Conservation (phyloP, 352 stramenopile genomes). For the Pythium biforme region DNA sequence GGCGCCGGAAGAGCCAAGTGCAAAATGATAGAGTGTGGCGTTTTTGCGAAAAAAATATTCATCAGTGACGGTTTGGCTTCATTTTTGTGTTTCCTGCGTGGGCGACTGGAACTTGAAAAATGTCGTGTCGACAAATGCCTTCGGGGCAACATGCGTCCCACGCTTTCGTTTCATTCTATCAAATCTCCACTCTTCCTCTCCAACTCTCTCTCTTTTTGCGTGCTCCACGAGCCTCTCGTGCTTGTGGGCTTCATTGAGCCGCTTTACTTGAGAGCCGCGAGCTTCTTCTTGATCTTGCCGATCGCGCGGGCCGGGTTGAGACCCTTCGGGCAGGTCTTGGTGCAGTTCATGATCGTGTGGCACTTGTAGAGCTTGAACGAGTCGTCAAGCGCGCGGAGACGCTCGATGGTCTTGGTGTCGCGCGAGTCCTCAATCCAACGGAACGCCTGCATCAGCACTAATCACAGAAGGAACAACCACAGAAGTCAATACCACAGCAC, state of each 20-base stretch:
- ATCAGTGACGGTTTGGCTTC: slow-evolving; percentile 12
- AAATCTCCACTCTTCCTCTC: background rate
- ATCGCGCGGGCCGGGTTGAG: slow-evolving; percentile 99
- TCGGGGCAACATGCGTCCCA: no score
- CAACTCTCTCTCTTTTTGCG: background rate
- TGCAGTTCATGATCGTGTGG: slow-evolving; percentile 99
- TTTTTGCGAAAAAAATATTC: slow-evolving; percentile 11
- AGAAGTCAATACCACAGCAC: background rate
- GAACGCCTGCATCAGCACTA: slow-evolving; percentile 94
- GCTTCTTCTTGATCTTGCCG: slow-evolving; percentile 97
- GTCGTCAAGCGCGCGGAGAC: slow-evolving; percentile 95
- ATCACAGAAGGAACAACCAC: background rate
- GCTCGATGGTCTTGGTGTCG: slow-evolving; percentile 96
- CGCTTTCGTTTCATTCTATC: slow-evolving; percentile 6
- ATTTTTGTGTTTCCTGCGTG: slow-evolving; percentile 15
- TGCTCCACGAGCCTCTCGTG: background rate
- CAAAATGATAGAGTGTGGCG: slow-evolving; percentile 18
- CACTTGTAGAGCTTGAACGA: slow-evolving; percentile 99
- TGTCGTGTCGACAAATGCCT: background rate
- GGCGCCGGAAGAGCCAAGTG: background rate
- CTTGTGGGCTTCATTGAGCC: background rate
- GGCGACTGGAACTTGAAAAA: background rate
- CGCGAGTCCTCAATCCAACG: slow-evolving; percentile 99
- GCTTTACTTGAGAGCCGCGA: slow-evolving; percentile 78
- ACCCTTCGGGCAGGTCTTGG: slow-evolving; percentile 99